Base-by-base conservation (phyloP, 257 asterid genomes). In the Haberlea rhodopensis region DNA sequence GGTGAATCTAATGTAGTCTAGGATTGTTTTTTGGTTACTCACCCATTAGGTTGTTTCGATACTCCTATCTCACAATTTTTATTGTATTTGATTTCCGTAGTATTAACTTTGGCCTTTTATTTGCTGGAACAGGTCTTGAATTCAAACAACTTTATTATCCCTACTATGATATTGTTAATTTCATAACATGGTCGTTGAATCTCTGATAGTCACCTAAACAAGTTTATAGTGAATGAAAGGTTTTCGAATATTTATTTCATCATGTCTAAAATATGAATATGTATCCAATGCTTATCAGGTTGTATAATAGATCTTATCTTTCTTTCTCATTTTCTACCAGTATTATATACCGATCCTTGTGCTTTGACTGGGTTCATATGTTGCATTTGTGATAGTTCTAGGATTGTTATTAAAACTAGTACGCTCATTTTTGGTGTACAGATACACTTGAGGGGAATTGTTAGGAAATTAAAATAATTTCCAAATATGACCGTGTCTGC, bases 271-370 rank as follows among this genome's bases (percentile, higher is more conserved):
- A 31, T 15, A 60, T 76, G 62, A 57, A 52, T 34, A 72, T 15
- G 19, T 7, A 26, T 52, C 31, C 45, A 54, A 23, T 67, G n/a
- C n/a, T n/a, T n/a, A n/a, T n/a, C 55, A 53, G 20, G 67, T 65
- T 72, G n/a, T n/a, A n/a, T n/a, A n/a, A 24, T 32, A 70, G 48
- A 62, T 71, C 34, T 45, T 22, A 45, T 67, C 26, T 46, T 34
- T 45, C 40, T 43, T 53, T 68, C 21, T 37, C 11, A 15, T 27
- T 62, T n/a, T 54, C 63, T 67, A 28, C 62, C 13, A 6, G 59
- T 71, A 37, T 55, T 34, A 23, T 71, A 25, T 57, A 66, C 51
- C 25, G 49, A 63, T 52, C 31, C 63, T 49, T 25, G 34, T 40
- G 71, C 65, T 57, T 76, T 24, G 6, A 26, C 31, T 25, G 62